Evolutionary conservation across 805 yeast species (phyloP), one percentile per base, ranked within the genome.

Genomic region (Starmerella ratchasimensis): DNA sequence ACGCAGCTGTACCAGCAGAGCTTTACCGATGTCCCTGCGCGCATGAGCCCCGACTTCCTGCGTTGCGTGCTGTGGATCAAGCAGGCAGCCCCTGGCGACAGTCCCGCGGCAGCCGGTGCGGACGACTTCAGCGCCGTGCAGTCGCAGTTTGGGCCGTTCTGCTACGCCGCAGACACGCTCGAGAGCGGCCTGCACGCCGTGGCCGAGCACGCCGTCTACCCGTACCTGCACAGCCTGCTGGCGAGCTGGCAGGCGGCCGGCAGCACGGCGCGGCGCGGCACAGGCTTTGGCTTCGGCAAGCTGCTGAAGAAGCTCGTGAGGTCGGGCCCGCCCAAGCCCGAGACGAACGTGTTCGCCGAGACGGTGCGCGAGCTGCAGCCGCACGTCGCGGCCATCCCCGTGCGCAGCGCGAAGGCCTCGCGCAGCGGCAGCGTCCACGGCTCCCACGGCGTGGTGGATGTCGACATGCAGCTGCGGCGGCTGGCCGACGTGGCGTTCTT

Each of bases 401-500:
- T 41, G 19, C 15, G 23, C 25, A 16, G 19, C 14, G 13, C 31
- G 19, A 15, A n/a, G 11, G n/a, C n/a, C n/a, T n/a, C n/a, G n/a
- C n/a, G 10, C 13, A 4, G 5, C 4, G 4, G n/a, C n/a, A n/a
- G n/a, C n/a, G n/a, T n/a, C n/a, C n/a, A n/a, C n/a, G n/a, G n/a
- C n/a, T n/a, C n/a, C 23, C 10, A 13, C 6, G 16, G 23, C 17
- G 17, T 13, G 21, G 15, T 40, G 18, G 44, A 44, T 17, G 15
- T 39, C 1, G 95, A 83, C 49, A 79, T 81, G 53, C 65, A 72
- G 30, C 65, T 84, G 20, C 64, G 97, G 35, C 78, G 80, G 52
- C 62, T 88, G 20, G 97, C 93, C 0, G 98, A 90, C 56, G 82
- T 93, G 82, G 74, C 84, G 5, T 74, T 88, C 51, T 81, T 90